Percentiles rank a stretch among this genome's conserved stretches.
These are phyloP conservation scores for Marasmius sp. DNA, from an alignment of 1,284 basidiomycete genomes.

Conservation along the genomic window DNA sequence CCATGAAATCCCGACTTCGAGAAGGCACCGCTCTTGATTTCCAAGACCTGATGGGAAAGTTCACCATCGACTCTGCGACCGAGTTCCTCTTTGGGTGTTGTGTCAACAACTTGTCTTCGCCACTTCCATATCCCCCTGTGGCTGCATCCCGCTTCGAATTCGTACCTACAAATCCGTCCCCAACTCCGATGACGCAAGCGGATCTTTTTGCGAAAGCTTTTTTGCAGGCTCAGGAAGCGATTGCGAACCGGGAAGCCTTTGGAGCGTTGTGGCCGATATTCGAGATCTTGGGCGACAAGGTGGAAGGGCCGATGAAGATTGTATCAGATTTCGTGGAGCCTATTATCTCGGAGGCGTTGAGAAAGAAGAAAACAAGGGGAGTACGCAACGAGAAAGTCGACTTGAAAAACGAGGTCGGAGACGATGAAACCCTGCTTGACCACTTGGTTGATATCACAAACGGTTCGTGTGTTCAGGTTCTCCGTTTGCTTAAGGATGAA, in stretches of 20 bases:
- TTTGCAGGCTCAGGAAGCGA: constrained; percentile 36
- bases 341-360: constrained; percentile 45
- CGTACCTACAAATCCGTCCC: background rate
- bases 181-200: background rate
- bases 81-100: constrained; percentile 54
- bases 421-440: constrained; percentile 49
- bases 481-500: background rate
- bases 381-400: constrained; percentile 15
- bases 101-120: constrained; percentile 38
- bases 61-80: constrained; percentile 55
- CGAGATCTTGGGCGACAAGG: constrained; percentile 48
- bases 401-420: constrained; percentile 24
- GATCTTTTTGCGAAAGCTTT: constrained; percentile 23
- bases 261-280: constrained; percentile 47
- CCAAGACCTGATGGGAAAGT: constrained; percentile 34
- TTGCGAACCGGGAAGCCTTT: constrained; percentile 36
- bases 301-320: constrained; percentile 42
- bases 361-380: constrained; percentile 29
- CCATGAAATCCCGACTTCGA: too few relatives aligned
- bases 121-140: constrained; percentile 44
- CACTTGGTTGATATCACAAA: constrained; percentile 50
- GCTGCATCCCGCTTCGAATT: constrained; percentile 9
- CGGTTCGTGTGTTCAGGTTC: constrained; percentile 26
- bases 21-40: too few relatives aligned
- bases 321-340: constrained; percentile 53